phyloP scores from a whole-genome alignment of 192 early-diverging fungal genomes.

The Backusella morwellensis region DNA sequence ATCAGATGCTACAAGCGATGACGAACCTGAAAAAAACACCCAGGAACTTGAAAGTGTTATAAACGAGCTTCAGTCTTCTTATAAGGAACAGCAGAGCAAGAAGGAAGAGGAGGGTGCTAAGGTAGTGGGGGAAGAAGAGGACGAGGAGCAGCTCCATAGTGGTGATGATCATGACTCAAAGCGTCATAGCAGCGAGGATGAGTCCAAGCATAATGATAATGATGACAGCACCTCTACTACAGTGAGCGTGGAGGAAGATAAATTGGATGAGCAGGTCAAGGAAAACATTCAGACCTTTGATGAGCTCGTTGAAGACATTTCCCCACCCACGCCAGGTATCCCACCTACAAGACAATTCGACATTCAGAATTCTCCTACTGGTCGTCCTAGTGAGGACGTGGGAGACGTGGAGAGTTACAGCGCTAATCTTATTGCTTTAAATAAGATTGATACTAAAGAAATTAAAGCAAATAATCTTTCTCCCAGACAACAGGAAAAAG shows the following conservation, averaged over 20 bases:
- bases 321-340: conserved; percentile 32
- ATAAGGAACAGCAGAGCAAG: not conserved
- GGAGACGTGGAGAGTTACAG: conserved; percentile 9
- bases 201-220: not conserved
- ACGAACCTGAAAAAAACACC: not conserved
- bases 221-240: not conserved
- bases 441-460: conserved; percentile 21
- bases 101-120: not conserved
- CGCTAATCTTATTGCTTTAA: conserved; percentile 18
- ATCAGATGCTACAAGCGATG: not conserved
- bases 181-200: not conserved
- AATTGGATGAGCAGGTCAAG: not conserved
- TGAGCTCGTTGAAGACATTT: conserved; percentile 5
- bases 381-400: conserved; percentile 10
- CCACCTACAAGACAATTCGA: conserved; percentile 9
- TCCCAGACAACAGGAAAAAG: conserved; percentile 30
- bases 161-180: not conserved
- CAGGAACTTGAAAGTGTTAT: conserved; percentile 1
- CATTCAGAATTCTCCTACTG: too few species aligned
- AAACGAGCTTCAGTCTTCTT: not conserved
- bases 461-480: conserved; percentile 24
- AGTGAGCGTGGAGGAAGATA: not conserved
- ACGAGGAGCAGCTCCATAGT: not conserved
- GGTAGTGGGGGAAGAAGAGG: not conserved
- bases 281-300: not conserved